Percentiles rank a stretch among this genome's conserved stretches.
Conservation (phyloP, 2,329 filamentous ascomycete genomes). For the Beauveria caledonica region DNA sequence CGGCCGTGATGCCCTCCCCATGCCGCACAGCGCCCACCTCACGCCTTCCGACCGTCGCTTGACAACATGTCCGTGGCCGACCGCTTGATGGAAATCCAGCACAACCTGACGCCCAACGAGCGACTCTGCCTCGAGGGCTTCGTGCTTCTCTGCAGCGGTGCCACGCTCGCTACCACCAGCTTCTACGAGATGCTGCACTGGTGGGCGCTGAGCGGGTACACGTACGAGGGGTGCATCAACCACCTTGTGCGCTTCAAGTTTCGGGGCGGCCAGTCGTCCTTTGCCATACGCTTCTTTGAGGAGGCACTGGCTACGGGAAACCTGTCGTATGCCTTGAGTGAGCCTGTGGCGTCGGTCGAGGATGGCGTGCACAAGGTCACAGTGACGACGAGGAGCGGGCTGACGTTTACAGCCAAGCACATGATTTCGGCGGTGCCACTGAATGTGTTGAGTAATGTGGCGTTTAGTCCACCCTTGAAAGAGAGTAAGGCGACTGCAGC, state of each 20-base stretch:
- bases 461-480: slow-evolving; percentile 31
- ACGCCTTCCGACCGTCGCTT: slow-evolving; percentile 25
- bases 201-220: slow-evolving; percentile 37
- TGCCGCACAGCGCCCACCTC: slow-evolving; percentile 29
- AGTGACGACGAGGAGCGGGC: slow-evolving; percentile 25
- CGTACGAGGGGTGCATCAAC: slow-evolving; percentile 30
- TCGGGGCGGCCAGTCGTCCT: slow-evolving; percentile 34
- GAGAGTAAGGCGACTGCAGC: slow-evolving; percentile 29
- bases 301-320: slow-evolving; percentile 32
- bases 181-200: slow-evolving; percentile 41
- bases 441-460: slow-evolving; percentile 33
- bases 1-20: slow-evolving; percentile 30
- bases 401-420: slow-evolving; percentile 21
- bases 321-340: slow-evolving; percentile 33
- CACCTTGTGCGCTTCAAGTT: slow-evolving; percentile 35
- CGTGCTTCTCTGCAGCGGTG: slow-evolving; percentile 34
- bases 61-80: slow-evolving; percentile 33
- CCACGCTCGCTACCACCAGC: slow-evolving; percentile 32
- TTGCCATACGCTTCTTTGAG: slow-evolving; percentile 36
- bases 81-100: slow-evolving; percentile 31
- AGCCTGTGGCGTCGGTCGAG: slow-evolving; percentile 27
- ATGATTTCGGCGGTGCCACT: slow-evolving; percentile 35
- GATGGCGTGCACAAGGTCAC: slow-evolving; percentile 19
- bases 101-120: slow-evolving; percentile 33
- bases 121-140: slow-evolving; percentile 31